These are phyloP conservation scores for Physcomitrellopsis africana DNA, from an alignment of 225 moss, liverwort and hornwort species.

Conservation along the genomic window DNA sequence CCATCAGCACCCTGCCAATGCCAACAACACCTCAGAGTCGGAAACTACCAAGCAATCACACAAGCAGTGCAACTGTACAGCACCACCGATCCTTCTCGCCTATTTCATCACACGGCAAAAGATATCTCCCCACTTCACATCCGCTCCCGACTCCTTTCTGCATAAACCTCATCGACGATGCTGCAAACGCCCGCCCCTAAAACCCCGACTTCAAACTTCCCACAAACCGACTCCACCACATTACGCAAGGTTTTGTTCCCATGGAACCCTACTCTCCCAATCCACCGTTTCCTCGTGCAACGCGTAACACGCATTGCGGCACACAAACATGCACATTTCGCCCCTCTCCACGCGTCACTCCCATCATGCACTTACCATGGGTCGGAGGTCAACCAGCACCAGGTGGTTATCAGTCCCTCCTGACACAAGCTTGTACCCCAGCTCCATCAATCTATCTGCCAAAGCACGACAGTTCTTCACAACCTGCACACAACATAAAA, in stretches of 20 bases:
- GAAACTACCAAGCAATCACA: neutral
- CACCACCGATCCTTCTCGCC: neutral
- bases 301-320: slow-evolving; percentile 7
- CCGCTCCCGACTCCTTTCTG: too few relatives aligned
- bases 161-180: too few relatives aligned
- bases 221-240: neutral
- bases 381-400: slow-evolving; percentile 82
- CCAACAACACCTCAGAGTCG: slow-evolving; percentile 26
- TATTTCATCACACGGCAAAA: slow-evolving; percentile 2
- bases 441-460: slow-evolving; percentile 70
- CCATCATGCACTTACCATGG: slow-evolving; percentile 49
- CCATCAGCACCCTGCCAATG: slow-evolving; percentile 74
- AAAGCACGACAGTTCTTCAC: slow-evolving; percentile 76
- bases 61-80: neutral
- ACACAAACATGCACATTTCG: slow-evolving; percentile 15
- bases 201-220: neutral
- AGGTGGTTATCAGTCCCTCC: slow-evolving; percentile 95
- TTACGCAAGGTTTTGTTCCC: neutral
- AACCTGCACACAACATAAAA: slow-evolving; percentile 44
- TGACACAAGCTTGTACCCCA: slow-evolving; percentile 85
- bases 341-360: neutral
- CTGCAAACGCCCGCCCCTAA: too few relatives aligned
- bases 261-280: slow-evolving; percentile 2
- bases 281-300: neutral
- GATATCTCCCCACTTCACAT: neutral